Conservation (phyloP, 306 rosid species). For the Rosa lucieae region DNA sequence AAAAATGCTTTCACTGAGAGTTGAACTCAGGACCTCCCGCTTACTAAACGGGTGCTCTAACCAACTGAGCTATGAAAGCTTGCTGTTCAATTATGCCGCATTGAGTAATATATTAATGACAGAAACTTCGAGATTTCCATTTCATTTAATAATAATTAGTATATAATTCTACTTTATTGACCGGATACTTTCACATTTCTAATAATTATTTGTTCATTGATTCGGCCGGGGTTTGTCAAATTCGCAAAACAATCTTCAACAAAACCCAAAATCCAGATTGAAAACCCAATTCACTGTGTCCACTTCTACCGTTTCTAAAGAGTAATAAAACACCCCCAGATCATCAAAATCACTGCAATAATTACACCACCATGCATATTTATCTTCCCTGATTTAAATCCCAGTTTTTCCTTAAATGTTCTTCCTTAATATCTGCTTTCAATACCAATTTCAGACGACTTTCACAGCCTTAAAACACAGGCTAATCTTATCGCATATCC, state of each 20-base stretch:
- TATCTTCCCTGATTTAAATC: background rate
- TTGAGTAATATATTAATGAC: too few species aligned
- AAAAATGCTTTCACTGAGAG: constrained; percentile 43
- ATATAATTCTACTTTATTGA: too few species aligned
- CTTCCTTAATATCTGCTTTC: background rate
- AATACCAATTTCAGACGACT: background rate
- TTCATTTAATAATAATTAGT: too few species aligned
- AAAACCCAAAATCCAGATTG: too few species aligned
- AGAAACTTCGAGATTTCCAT: too few species aligned
- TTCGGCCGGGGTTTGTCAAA: background rate
- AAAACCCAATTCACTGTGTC: background rate
- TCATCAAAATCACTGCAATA: background rate
- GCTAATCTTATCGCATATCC: background rate
- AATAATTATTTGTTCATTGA: too few species aligned
- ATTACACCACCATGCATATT: background rate
- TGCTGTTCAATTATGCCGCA: accelerated
- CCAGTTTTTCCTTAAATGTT: background rate
- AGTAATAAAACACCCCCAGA: background rate
- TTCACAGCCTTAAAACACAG: background rate
- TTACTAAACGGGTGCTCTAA: constrained; percentile 52
- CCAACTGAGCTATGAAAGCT: constrained; percentile 52
- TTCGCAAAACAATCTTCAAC: background rate
- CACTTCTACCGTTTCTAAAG: background rate
- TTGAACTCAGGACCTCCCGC: constrained; percentile 54
- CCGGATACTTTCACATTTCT: too few species aligned